phyloP scores from a whole-genome alignment of 768 basidiomycete genomes.

The Boletus sensibilis region DNA sequence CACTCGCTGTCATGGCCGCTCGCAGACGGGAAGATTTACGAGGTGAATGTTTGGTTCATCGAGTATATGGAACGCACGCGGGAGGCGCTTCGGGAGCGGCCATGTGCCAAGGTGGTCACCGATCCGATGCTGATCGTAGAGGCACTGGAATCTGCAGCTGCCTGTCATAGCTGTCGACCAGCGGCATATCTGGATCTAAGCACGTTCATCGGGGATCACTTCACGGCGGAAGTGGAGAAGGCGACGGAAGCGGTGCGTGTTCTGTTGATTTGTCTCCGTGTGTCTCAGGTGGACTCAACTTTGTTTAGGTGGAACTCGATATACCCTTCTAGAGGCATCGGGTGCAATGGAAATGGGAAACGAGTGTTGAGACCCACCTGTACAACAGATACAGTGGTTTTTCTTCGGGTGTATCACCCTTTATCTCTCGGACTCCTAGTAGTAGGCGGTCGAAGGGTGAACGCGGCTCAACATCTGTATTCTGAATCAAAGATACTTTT shows the following conservation, averaged over 20 bases:
- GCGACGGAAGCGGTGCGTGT: conserved; percentile 28
- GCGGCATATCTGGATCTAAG: conserved; percentile 33
- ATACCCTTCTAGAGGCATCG: conserved; percentile 23
- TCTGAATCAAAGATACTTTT: not conserved
- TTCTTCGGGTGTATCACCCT: not conserved
- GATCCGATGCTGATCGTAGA: conserved; percentile 33
- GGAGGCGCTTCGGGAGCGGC: conserved; percentile 30
- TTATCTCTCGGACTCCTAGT: not conserved
- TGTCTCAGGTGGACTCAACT: conserved; percentile 8
- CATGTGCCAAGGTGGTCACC: conserved; percentile 30
- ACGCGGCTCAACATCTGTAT: not conserved
- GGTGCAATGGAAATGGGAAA: conserved; percentile 1
- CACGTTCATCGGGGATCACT: conserved; percentile 32
- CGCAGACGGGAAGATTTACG: conserved; percentile 36
- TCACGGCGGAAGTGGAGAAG: conserved; percentile 30
- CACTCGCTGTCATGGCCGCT: conserved; percentile 35
- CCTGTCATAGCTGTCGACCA: conserved; percentile 32
- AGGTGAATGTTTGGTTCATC: conserved; percentile 36
- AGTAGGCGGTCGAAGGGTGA: not conserved
- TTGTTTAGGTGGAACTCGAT: conserved; percentile 32
- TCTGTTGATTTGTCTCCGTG: not conserved
- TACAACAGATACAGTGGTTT: not conserved
- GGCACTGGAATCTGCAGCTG: conserved; percentile 28
- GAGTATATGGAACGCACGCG: conserved; percentile 36
- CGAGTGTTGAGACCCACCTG: conserved; percentile 6